Base-by-base conservation (phyloP, 1,284 basidiomycete species). In the Malassezia nana region DNA sequence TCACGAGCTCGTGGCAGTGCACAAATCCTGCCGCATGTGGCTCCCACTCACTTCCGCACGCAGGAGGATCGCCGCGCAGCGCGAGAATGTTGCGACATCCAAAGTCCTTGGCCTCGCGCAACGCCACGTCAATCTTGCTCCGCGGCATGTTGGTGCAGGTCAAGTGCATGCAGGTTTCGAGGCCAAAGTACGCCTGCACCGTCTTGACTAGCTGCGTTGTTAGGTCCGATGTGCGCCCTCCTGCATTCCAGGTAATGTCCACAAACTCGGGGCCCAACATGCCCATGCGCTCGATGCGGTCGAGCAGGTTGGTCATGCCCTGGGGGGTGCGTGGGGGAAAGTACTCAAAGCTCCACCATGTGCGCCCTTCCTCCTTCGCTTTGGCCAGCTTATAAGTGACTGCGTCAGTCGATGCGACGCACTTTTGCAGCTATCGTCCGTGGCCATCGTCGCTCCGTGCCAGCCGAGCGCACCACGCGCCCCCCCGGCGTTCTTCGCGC, bases 241-340 rank as follows among this genome's bases (percentile, higher is more conserved):
- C 91, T 44, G 91, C 91, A 76, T 94, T 92, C 90, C 88, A 96
- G 74, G 91, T 98, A 72, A 98, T 94, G 75, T 98, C 91, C 67
- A 96, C 87, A 73, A 96, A 98, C 76, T 94, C 92, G 15, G 94
- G 94, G 4, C 94, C 94, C 41, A 95, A 78, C 22, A 83, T 82
- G 55, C 89, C 82, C 92, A 98, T 98, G 64, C 94, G 87, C 76
- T 95, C 90, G 77, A 96, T 92, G 69, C 92, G 89, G 77, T 95
- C 92, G 57, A 68, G 67, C 41, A 72, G 60, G 46, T 70, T 70
- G 47, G 58, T 60, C 35, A 71, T 53, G 44, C 68, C 90, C 83
- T 95, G 90, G 40, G 89, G 87, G 30, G 90, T 94, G 61, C 90
- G 80, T 26, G 90, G 90, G 53, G 90, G 90, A 67, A 95, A 95